A percentile compares a stretch with the other conserved stretches of the same genome.
phyloP scores from a whole-genome alignment of 192 early-diverging fungal genomes.

The Umbelopsis sp. region DNA sequence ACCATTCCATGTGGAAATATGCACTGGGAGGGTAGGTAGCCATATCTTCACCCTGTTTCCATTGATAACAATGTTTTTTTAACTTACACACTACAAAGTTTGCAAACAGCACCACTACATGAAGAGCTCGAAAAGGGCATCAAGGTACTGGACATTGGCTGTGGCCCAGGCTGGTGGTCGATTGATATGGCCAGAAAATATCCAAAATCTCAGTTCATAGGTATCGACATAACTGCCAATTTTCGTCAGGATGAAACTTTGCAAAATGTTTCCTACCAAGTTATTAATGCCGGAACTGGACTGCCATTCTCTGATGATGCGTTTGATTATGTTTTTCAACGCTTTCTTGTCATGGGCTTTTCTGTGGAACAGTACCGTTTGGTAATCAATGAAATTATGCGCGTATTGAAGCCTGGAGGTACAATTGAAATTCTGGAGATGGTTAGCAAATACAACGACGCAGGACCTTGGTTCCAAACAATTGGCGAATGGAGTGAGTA shows the following conservation, averaged over 20 bases:
- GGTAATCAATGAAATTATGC: constrained; percentile 28
- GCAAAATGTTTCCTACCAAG: constrained; percentile 24
- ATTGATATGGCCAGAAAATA: constrained; percentile 36
- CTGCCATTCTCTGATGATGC: constrained; percentile 28
- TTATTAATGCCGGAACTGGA: constrained; percentile 25
- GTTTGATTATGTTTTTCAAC: constrained; percentile 43
- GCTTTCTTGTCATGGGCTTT: constrained; percentile 40
- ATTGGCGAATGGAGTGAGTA: constrained; percentile 30
- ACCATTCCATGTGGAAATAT: constrained; percentile 30
- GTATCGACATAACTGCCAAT: constrained; percentile 34
- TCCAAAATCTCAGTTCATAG: constrained; percentile 39
- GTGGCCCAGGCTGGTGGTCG: constrained; percentile 42
- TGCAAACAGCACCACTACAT: constrained; percentile 29
- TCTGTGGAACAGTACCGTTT: constrained; percentile 17
- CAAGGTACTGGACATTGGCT: constrained; percentile 36
- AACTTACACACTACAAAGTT: background rate
- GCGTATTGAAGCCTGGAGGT: constrained; percentile 33
- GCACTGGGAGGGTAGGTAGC: constrained; percentile 14
- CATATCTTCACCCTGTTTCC: background rate
- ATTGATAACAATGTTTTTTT: background rate
- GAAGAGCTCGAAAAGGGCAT: constrained; percentile 29
- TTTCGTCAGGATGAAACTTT: constrained; percentile 25
- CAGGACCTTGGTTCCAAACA: constrained; percentile 24
- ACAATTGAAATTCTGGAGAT: constrained; percentile 33
- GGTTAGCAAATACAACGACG: constrained; percentile 24